A percentile compares a stretch with the other conserved stretches of the same genome.
Conservation (phyloP, 208 protist species). For the Leishmania turanica region DNA sequence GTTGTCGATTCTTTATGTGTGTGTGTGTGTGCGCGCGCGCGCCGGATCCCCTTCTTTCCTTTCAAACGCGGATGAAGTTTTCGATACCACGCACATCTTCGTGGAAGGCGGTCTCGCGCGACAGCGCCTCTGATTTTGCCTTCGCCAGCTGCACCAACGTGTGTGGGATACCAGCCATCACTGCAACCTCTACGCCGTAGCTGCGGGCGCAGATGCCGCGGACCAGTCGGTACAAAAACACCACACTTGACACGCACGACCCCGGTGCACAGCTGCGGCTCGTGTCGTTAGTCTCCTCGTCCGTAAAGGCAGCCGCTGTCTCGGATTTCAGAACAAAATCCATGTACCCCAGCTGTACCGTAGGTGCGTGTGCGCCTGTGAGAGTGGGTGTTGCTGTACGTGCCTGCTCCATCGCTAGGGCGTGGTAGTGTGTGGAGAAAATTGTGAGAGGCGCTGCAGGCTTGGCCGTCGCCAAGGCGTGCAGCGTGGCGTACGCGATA, state of each 20-base stretch:
- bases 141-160: slow-evolving; percentile 59
- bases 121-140: slow-evolving; percentile 64
- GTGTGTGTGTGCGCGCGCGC: no score
- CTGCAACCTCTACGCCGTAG: slow-evolving; percentile 93
- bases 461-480: slow-evolving; percentile 47
- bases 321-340: slow-evolving; percentile 63
- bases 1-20: not conserved
- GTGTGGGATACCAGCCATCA: slow-evolving; percentile 81
- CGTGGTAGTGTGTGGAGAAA: slow-evolving; percentile 98
- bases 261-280: slow-evolving; percentile 27
- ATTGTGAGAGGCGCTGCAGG: slow-evolving; percentile 79
- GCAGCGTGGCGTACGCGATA: slow-evolving; percentile 96
- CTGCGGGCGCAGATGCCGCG: slow-evolving; percentile 84
- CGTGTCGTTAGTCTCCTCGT: slow-evolving; percentile 2
- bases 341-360: slow-evolving; percentile 88
- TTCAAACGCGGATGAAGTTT: slow-evolving; percentile 22
- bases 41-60: not conserved
- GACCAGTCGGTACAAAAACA: slow-evolving; percentile 90
- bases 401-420: slow-evolving; percentile 88
- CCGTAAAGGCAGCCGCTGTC: not conserved
- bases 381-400: slow-evolving; percentile 13
- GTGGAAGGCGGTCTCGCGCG: slow-evolving; percentile 54
- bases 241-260: slow-evolving; percentile 43
- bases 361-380: not conserved
- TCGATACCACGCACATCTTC: slow-evolving; percentile 50